Base-by-base conservation (phyloP, 2,329 filamentous ascomycete species). In the Septoria linicola region DNA sequence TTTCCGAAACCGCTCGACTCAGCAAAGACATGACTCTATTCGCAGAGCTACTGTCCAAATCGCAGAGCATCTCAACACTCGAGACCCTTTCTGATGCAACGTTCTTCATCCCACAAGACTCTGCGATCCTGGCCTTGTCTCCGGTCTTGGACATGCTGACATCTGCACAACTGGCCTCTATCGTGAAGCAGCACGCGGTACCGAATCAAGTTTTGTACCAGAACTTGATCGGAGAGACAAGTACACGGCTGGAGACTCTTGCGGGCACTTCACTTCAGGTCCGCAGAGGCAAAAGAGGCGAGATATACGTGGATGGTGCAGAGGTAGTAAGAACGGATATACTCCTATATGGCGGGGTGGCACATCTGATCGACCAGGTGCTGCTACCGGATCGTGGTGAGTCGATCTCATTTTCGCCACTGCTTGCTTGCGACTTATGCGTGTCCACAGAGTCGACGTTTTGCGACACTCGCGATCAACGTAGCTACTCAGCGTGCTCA, bases 271-370 rank as follows among this genome's bases (percentile, higher is more conserved):
- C 36, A n/a, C 14, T 57, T 8, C 39, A 23, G 10, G 39, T 49
- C 11, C 21, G 44, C n/a, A 40, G 37, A 1, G 46, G 49, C 16
- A 40, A 30, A n/a, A 30, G 49, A 21, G 51, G 57, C 20, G 31
- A 51, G 20, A 36, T 55, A 8, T 46, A 40, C 17, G 57, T 59
- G 10, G 54, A 55, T 30, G 46, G 42, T 11, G 44, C 42, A 3
- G 37, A 41, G 34, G 40, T 55, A 19, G 37, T 59, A 32, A 47
- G 48, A 19, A 35, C 55, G n/a, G 57, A 59, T 20, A 40, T 59
- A 7, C 45, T 58, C 20, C 37, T 55, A 13, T 59, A 58, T 41
- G 57, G 57, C 5, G 57, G 57, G 16, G 58, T 60, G 7, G 53
- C 58, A 19, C 55, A 58, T 44, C 30, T 60, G 48, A 60, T 56